A percentile compares a stretch with the other conserved stretches of the same genome.
Conservation (phyloP, 768 basidiomycete genomes). For the Gloeostereum incarnatum region DNA sequence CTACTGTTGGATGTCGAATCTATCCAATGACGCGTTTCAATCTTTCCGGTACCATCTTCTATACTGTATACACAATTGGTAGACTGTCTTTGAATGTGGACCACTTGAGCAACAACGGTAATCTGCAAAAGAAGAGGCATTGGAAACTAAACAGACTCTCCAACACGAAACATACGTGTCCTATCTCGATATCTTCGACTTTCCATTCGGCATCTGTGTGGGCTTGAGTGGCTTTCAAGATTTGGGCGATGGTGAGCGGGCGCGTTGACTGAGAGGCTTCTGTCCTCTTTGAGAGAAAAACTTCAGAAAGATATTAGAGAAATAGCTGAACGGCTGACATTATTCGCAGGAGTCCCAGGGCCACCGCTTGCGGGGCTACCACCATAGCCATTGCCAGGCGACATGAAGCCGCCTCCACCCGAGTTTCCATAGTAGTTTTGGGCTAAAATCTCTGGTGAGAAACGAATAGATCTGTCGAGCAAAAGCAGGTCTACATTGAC, state of each 20-base stretch:
- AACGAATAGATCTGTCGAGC: too few relatives aligned
- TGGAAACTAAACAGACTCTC: background rate
- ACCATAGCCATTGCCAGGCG: too few relatives aligned
- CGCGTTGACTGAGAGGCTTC: constrained; percentile 42
- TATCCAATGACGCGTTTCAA: constrained; percentile 79
- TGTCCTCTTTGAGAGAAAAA: constrained; percentile 22
- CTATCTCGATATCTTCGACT: constrained; percentile 72
- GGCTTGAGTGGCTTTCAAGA: constrained; percentile 67
- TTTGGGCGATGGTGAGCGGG: constrained; percentile 72
- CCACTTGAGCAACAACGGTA: constrained; percentile 29
- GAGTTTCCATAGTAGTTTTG: too few relatives aligned
- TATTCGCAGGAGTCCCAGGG: too few relatives aligned
- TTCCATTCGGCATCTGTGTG: constrained; percentile 87
- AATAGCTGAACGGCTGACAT: too few relatives aligned
- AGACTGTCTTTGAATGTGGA: constrained; percentile 55
- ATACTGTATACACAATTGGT: constrained; percentile 77
- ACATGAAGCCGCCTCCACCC: too few relatives aligned
- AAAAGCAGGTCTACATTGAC: too few relatives aligned
- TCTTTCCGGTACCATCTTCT: constrained; percentile 78
- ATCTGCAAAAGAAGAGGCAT: constrained; percentile 7
- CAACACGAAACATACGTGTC: constrained; percentile 45
- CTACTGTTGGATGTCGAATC: constrained; percentile 54
- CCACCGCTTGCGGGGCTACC: too few relatives aligned
- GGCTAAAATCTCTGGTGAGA: too few relatives aligned
- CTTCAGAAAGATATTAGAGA: too few relatives aligned